Percentiles rank a stretch among this genome's conserved stretches.
These are phyloP conservation scores for Bidens hawaiensis DNA, from an alignment of 140 eudicot genomes.

Conservation along the genomic window DNA sequence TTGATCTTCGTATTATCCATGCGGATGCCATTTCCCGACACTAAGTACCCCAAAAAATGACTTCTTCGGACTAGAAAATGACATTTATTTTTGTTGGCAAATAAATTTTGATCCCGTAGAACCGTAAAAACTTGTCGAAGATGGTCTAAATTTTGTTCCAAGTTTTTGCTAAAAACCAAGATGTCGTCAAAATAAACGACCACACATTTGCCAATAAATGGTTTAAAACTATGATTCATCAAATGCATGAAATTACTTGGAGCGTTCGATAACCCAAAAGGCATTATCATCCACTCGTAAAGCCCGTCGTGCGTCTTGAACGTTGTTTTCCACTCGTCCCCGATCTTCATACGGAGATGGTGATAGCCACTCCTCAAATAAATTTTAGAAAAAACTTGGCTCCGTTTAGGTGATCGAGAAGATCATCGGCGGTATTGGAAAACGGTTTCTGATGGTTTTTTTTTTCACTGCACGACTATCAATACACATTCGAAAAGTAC, in stretches of 20 bases:
- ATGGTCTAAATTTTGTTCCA: not conserved
- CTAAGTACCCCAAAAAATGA: not conserved
- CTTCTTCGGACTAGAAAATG: not conserved
- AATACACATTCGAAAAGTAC: no score
- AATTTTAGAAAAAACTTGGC: not conserved
- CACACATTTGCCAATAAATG: not conserved
- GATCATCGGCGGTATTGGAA: no score
- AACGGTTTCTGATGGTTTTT: no score
- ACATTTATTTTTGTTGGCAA: not conserved
- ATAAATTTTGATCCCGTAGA: not conserved
- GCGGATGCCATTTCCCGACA: no score
- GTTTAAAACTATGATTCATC: not conserved
- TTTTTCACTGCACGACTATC: no score
- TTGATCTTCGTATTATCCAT: conserved; percentile 1
- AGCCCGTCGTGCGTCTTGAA: not conserved
- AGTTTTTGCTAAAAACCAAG: no score
- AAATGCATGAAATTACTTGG: no score
- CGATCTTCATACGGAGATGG: not conserved
- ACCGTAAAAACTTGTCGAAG: not conserved
- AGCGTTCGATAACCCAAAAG: no score
- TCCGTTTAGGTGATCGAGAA: no score
- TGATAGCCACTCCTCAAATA: not conserved
- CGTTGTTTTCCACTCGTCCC: not conserved
- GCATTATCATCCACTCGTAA: not conserved
- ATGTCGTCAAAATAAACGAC: no score